Evolutionary conservation across 192 early-diverging fungal species (phyloP).

Genomic region (Allomyces macrogynus): DNA sequence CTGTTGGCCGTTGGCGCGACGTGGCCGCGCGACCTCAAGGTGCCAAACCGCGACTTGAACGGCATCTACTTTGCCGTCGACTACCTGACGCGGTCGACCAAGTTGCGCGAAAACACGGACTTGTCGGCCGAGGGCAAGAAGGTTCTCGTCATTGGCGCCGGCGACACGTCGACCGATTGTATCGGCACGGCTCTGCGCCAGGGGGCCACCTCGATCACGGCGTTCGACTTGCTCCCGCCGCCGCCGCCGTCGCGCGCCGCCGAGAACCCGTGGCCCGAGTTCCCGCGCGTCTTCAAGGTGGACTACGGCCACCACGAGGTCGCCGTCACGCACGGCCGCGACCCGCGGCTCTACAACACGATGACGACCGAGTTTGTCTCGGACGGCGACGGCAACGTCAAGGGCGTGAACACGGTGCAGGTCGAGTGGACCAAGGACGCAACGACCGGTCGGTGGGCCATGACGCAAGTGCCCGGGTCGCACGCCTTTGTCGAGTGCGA

Average conservation of each 20-base stretch:
- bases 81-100: slow-evolving; percentile 75
- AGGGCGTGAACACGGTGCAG: slow-evolving; percentile 80
- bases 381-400: slow-evolving; percentile 54
- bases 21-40: slow-evolving; percentile 86
- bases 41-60: slow-evolving; percentile 64
- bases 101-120: slow-evolving; percentile 54
- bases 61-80: slow-evolving; percentile 99
- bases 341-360: slow-evolving; percentile 87
- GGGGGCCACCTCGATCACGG: slow-evolving; percentile 69
- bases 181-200: slow-evolving; percentile 84
- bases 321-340: slow-evolving; percentile 64
- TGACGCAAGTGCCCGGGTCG: slow-evolving; percentile 71
- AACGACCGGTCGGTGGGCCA: slow-evolving; percentile 50
- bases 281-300: slow-evolving; percentile 81
- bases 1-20: slow-evolving; percentile 87
- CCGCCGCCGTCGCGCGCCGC: slow-evolving; percentile 58
- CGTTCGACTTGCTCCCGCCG: slow-evolving; percentile 94
- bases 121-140: slow-evolving; percentile 75
- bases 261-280: slow-evolving; percentile 98
- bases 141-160: slow-evolving; percentile 95
- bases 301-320: slow-evolving; percentile 96
- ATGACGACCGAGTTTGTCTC: slow-evolving; percentile 89
- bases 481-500: slow-evolving; percentile 75
- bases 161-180: slow-evolving; percentile 94
- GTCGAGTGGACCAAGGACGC: slow-evolving; percentile 86